Base-by-base conservation (phyloP, 75 land plant genomes). In the Selaginella tamariscina region DNA sequence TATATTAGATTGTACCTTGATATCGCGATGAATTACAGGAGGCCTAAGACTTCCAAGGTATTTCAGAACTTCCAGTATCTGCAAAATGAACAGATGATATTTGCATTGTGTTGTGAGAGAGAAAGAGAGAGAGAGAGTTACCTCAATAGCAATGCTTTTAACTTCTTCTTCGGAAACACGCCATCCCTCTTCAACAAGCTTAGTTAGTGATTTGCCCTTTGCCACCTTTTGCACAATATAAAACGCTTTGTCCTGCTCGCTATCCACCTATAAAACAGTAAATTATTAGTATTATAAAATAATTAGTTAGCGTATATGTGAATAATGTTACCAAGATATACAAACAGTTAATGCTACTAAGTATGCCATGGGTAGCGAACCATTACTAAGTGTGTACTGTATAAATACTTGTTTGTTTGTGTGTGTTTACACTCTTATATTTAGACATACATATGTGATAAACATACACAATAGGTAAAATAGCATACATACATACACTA, bases 21-120 rank as follows among this genome's bases (percentile, higher is more conserved):
- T 79, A 49, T 80, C 82, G 68, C 82, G 71, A 69, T 80, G 82
- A 59, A 78, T 68, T 32, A 80, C 82, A 33, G 82, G 81, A 30
- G 82, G 82, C 56, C 81, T 80, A 33, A 80, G 56, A 44, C 69
- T 72, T 27, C 75, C 75, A 27, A 80, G 71, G 32, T 80, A 80
- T 32, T 68, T 59, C 75, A 80, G 56, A 44, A 80, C 68, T 2
- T 69, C 80, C 66, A 80, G 81, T 0, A 77, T 59, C 81, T 79
- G 74, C 21, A 39, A 39, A 15, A 39, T 5, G 15, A 39, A n/a
- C n/a, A n/a, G n/a, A n/a, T n/a, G n/a, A n/a, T n/a, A n/a, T n/a
- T n/a, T n/a, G n/a, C n/a, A n/a, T n/a, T n/a, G n/a, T n/a, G n/a
- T n/a, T n/a, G n/a, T n/a, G n/a, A n/a, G n/a, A n/a, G n/a, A n/a